phyloP scores from a whole-genome alignment of 345 rosid genomes.

The Clausena lansium region DNA sequence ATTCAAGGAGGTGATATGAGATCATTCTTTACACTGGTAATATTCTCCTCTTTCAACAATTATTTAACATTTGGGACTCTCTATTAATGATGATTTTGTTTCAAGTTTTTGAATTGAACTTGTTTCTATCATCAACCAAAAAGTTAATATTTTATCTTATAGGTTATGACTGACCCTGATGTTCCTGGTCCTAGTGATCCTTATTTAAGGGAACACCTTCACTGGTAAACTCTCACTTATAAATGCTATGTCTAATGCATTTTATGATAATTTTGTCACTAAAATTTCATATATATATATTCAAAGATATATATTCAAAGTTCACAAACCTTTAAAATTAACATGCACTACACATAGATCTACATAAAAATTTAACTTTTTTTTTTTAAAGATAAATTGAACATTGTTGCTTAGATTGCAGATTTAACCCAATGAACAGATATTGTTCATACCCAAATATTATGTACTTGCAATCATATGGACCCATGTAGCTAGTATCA shows the following conservation, averaged over 20 bases:
- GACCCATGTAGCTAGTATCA: neutral
- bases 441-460: neutral
- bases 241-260: neutral
- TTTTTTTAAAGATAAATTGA: neutral
- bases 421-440: neutral
- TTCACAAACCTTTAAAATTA: neutral
- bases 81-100: neutral
- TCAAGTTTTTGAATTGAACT: neutral
- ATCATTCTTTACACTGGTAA: conserved; percentile 65
- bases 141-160: conserved; percentile 4
- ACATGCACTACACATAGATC: neutral
- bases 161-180: conserved; percentile 76
- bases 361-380: neutral
- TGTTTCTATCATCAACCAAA: neutral
- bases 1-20: conserved; percentile 47
- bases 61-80: neutral
- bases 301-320: neutral
- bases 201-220: conserved; percentile 56
- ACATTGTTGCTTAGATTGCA: neutral
- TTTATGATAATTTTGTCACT: neutral
- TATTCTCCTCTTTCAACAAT: conserved; percentile 3
- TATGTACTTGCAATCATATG: too few relatives aligned
- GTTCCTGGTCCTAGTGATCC: conserved; percentile 79
- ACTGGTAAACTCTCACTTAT: conserved; percentile 40
- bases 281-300: too few relatives aligned